Base-by-base conservation (phyloP, 495 filamentous ascomycete genomes). In the Penicillium herquei region DNA sequence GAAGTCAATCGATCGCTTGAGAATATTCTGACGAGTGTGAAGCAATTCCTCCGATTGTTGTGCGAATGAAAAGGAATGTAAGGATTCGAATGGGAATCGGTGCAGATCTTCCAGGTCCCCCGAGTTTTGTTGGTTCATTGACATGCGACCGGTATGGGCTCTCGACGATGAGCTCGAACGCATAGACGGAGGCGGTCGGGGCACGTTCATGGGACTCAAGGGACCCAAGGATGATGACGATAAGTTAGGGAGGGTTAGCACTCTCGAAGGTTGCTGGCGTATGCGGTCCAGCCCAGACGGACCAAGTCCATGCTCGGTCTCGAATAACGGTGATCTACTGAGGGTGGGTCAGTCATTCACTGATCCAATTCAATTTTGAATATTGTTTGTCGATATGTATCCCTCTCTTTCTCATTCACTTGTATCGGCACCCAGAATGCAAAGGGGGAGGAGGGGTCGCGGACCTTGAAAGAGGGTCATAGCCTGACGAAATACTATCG, bases 21-120 rank as follows among this genome's bases (percentile, higher is more conserved):
- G 67, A 16, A 96, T 87, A 73, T 91, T 97, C 66, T 98, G 95
- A 44, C 95, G 84, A 65, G 78, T 96, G 64, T 96, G 89, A 30
- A 98, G 81, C 42, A 88, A 78, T 62, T 97, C 92, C 65, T 96
- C 93, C 6, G 92, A 92, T 70, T 96, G 93, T 54, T 96, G 90
- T 3, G 95, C 91, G 69, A 99, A 99, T 32, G 95, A 98, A 74
- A 99, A 99, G 0, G 95, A 98, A 68, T 99, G 94, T 54, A 99
- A 72, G 1, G 94, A 99, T 70, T 99, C 94, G 62, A 89, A 89
- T 2, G 95, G 93, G 66, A 98, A 99, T 42, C 92, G 84, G 43
- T 85, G 84, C 32, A 99, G 83, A 63, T 98, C 94, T 79, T 98
- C 94, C 62, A 87, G 77, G 56, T 92, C 88, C 43, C 82, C 83